Conservation (phyloP, 345 rosid species). For the Hevea brasiliensis region DNA sequence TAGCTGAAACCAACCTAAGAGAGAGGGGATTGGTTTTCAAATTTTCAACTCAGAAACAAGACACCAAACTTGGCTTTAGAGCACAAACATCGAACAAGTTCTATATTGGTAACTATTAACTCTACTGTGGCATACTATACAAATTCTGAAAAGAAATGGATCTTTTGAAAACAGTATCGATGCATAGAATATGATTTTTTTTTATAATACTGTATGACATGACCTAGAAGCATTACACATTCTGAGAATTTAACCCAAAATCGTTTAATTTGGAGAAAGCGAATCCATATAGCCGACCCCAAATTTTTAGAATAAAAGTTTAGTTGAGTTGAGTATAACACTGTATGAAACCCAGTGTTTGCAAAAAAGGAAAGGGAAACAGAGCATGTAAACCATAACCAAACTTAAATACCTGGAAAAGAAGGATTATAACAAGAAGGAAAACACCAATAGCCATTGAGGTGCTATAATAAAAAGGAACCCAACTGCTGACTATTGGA, state of each 20-base stretch:
- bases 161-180: background rate
- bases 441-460: constrained; percentile 91
- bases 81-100: background rate
- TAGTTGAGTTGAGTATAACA: too few relatives aligned
- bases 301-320: too few relatives aligned
- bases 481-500: constrained; percentile 84
- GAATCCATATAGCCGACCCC: too few relatives aligned
- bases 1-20: background rate
- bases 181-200: background rate
- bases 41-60: constrained; percentile 1
- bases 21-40: background rate
- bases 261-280: too few relatives aligned
- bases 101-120: background rate
- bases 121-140: background rate
- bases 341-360: too few relatives aligned
- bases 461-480: constrained; percentile 88
- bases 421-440: constrained; percentile 70
- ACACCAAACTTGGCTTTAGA: background rate
- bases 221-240: too few relatives aligned
- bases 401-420: constrained; percentile 68
- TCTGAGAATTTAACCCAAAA: too few relatives aligned
- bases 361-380: background rate
- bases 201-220: too few relatives aligned
- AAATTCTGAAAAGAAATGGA: background rate
- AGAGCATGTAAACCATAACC: background rate